Conservation (phyloP, 139 green algal genomes). For the Tetraselmis chui region DNA sequence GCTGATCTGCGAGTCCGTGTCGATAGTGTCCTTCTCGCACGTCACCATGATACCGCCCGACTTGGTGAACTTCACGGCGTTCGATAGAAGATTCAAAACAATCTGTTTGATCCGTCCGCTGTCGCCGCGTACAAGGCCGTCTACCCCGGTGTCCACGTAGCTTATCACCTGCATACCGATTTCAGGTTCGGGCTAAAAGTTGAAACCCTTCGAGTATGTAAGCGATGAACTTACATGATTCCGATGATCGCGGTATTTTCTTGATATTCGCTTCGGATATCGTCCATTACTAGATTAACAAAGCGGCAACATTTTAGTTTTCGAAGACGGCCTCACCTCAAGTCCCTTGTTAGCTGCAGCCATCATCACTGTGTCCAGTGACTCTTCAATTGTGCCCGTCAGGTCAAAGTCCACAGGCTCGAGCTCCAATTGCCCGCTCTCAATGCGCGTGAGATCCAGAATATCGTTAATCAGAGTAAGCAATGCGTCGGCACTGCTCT, state of each 20-base stretch:
- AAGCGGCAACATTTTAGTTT: no score
- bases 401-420: not conserved
- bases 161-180: no score
- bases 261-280: no score
- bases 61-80: constrained; percentile 74
- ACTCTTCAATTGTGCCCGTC: not conserved
- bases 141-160: not conserved
- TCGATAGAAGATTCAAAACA: constrained; percentile 52
- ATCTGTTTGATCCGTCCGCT: constrained; percentile 64
- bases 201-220: no score
- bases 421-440: constrained; percentile 75
- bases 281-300: no score
- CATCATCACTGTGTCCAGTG: not conserved
- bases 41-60: constrained; percentile 43
- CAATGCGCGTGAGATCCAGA: constrained; percentile 82
- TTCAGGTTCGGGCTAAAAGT: no score
- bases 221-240: no score
- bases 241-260: no score
- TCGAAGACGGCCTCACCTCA: no score
- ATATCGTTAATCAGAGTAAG: constrained; percentile 87
- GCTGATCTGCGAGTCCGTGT: not conserved
- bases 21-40: not conserved
- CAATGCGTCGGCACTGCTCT: constrained; percentile 23
- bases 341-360: not conserved
- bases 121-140: constrained; percentile 32